Evolutionary conservation across 352 stramenopile species (phyloP), one percentile per base, ranked within the genome.

Genomic region (Aphanomyces invadans): DNA sequence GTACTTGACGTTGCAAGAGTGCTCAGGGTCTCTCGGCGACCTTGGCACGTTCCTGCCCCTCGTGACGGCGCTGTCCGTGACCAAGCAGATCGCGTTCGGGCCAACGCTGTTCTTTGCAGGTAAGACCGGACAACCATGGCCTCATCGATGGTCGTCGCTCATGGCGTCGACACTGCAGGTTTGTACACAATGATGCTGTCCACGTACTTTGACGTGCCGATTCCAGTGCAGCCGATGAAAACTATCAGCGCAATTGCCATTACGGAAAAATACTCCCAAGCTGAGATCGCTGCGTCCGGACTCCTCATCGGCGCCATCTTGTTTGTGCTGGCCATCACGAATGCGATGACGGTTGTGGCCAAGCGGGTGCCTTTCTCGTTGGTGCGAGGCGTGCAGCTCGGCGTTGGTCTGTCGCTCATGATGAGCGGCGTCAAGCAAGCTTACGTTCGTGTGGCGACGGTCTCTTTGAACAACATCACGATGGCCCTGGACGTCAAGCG

Each of bases 171-270:
- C n/a, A n/a, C n/a, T 29, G 2, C 2, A 54, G 46, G 46, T 31
- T 21, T 54, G 46, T 92, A 88, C 65, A 97, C 96, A 31, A 71
- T 95, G 0, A 69, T 90, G 1, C 85, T 94, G 12, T 88, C 89
- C 28, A 77, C 83, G 28, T 73, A 86, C 48, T 97, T 95, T 77
- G 90, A 96, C 67, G 72, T 97, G 32, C 93, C 93, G 46, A 97
- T 98, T 74, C 90, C 87, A n/a, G 86, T 98, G 23, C 93, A 98
- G 72, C 93, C 93, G 15, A 98, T 98, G 93, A 97, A 98, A 75
- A 92, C 86, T 17, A 96, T 98, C 59, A 76, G 89, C 3, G 89
- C 91, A 10, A 87, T 97, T 23, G 93, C 89, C 12, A 87, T 98
- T 45, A 76, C 86, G 23, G 86, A 94, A 44, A 85, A 90, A 53